These are phyloP conservation scores for Ehretia macrophylla DNA, from an alignment of 257 asterid genomes.

Conservation along the genomic window DNA sequence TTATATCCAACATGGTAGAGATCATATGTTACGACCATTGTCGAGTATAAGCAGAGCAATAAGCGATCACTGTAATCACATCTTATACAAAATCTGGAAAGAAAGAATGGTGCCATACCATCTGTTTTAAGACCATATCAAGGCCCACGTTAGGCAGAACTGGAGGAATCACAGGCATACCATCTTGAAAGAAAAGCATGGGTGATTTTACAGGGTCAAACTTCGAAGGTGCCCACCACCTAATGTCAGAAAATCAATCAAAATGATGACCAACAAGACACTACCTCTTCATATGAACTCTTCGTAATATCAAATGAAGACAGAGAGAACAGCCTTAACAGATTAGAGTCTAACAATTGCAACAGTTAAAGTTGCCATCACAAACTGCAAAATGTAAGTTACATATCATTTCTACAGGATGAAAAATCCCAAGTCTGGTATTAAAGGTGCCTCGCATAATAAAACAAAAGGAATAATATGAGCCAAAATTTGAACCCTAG, in stretches of 20 bases:
- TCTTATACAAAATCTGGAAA: conserved; percentile 4
- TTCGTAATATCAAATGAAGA: neutral
- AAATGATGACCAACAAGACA: conserved; percentile 8
- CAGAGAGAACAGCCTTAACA: neutral
- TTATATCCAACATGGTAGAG: neutral
- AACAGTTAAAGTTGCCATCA: no score
- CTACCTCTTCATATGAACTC: conserved; percentile 1
- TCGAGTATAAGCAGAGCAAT: no score
- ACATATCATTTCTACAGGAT: no score
- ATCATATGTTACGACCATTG: neutral
- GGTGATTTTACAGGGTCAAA: conserved; percentile 96
- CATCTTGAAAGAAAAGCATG: conserved; percentile 88
- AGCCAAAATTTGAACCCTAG: no score
- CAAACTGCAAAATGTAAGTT: no score
- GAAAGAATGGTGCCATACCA: conserved; percentile 46
- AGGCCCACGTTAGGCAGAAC: conserved; percentile 66
- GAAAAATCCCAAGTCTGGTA: no score
- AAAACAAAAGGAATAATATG: no score
- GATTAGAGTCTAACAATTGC: no score
- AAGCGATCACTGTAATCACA: neutral
- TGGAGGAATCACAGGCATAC: conserved; percentile 66
- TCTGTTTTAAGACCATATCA: conserved; percentile 65
- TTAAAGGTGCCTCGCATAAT: no score
- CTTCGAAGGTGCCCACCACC: conserved; percentile 99
- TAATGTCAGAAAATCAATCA: conserved; percentile 23